Base-by-base conservation (phyloP, 495 filamentous ascomycete species). In the Aspergillus indologenus region DNA sequence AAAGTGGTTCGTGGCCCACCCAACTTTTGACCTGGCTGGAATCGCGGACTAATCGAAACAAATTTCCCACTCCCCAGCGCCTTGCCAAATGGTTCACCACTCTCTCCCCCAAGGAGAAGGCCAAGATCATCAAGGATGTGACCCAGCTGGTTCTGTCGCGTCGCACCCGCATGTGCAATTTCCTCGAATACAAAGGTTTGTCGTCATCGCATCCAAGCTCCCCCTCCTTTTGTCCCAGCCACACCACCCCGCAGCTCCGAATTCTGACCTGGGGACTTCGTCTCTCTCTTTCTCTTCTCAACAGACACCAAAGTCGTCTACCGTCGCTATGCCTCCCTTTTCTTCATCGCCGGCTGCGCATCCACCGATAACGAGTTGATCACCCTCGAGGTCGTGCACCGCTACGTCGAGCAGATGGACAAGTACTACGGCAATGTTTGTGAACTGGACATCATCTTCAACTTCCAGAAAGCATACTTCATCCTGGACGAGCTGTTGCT, bases 381-480 rank as follows among this genome's bases (percentile, higher is more conserved):
- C 72, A 96, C 90, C 31, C 88, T 99, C 63, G 94, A 99, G 73
- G 91, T 98, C 70, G 93, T 99, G 50, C 94, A 99, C 76, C 90
- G 94, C 65, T 98, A 97, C 72, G 94, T 98, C 51, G 94, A 99
- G 74, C 94, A 98, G 78, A 99, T 98, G 94, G 94, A 99, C 82
- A 99, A 98, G 72, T 99, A 98, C 81, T 99, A 99, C 71, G 94
- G 94, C 72, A 99, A 99, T 75, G 94, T 99, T 58, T 99, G 94
- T 85, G 95, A 99, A 79, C 80, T 98, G 63, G 94, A 98, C 68
- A 94, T 98, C 69, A 96, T 98, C 68, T 99, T 99, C 83, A 98
- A 98, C 74, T 98, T 98, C 73, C 94, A 97, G 71, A 98, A 98
- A 78, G 94, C 95, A 55, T 99, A 99, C 74, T 97, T 95, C 74